A percentile compares a stretch with the other conserved stretches of the same genome.
Conservation (phyloP, 371 early-diverging fungal genomes). For the Dinochytrium kinnereticum region DNA sequence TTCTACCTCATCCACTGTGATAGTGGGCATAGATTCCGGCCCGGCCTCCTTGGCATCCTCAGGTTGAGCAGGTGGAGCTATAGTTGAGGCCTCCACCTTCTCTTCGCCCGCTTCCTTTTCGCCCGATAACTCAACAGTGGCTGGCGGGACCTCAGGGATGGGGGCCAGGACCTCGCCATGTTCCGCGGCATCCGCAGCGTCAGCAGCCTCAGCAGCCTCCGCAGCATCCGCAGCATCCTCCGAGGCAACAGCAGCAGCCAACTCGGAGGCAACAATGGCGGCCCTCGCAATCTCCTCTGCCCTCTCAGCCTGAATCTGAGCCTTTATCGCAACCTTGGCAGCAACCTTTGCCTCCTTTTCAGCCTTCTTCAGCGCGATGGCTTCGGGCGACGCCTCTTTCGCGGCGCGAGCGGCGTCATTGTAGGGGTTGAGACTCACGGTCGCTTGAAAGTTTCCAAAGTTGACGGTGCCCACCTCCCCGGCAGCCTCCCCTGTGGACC, state of each 20-base stretch:
- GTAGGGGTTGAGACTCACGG: constrained; percentile 12
- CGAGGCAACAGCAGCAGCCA: neutral
- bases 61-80: no score
- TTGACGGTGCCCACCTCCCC: neutral
- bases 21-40: neutral
- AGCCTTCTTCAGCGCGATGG: neutral
- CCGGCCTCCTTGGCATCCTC: neutral
- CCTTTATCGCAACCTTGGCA: neutral
- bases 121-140: neutral
- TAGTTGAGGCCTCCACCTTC: neutral
- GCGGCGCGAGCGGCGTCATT: no score
- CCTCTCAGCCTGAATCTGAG: constrained; percentile 3
- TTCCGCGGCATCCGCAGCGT: neutral
- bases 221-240: constrained; percentile 1
- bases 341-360: constrained; percentile 16
- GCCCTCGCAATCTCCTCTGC: constrained; percentile 14
- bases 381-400: neutral
- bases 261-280: constrained; percentile 6
- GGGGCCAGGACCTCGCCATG: neutral
- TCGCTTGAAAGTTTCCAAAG: constrained; percentile 10
- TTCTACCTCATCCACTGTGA: neutral
- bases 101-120: neutral
- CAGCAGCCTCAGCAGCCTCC: neutral
- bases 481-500: neutral
- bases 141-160: neutral